Evolutionary conservation across 352 stramenopile species (phyloP), one percentile per base, ranked within the genome.

Genomic region (Phytophthora constricta): DNA sequence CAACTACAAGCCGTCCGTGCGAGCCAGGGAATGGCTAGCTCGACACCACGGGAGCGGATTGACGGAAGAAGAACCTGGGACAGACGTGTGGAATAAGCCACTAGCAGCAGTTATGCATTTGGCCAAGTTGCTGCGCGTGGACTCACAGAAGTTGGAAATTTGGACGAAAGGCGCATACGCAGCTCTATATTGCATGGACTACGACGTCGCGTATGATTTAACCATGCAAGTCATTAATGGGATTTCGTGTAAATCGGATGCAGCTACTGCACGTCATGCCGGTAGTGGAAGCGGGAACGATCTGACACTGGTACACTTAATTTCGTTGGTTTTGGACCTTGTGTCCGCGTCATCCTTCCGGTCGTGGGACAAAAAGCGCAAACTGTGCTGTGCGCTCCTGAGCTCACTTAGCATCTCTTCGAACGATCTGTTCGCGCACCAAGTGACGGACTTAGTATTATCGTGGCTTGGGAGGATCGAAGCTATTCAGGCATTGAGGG

Each of bases 281-380:
- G 34, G 49, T 22, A 70, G 13, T 54, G 42, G 27, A 26, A 70
- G 13, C 45, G 37, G 23, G 1, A 61, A 78, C 23, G 58, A 68
- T 5, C 57, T 81, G 2, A 77, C 70, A 20, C 63, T 88, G 25
- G 34, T 75, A n/a, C 66, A 84, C 31, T 47, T 93, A 26, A 48
- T 90, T 17, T 91, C 86, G 14, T 61, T 93, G 4, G 79, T 90
- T 27, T 57, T 93, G 10, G 86, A 93, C 47, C 62, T 92, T 27
- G 72, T 90, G 5, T 90, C 80, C 20, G 71, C 80, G 5, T 80
- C 83, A 37, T 84, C 82, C 1, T 92, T 92, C 55, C 45, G 58
- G 4, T 90, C 78, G 5, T 92, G 80, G 80, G 46, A 47, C 19
- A 90, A 87, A 45, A 93, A 93, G 27, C 69, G 74, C 39, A 64